Evolutionary conservation across 768 basidiomycete genomes (phyloP).

Genomic region (Boletus barrowsii): DNA sequence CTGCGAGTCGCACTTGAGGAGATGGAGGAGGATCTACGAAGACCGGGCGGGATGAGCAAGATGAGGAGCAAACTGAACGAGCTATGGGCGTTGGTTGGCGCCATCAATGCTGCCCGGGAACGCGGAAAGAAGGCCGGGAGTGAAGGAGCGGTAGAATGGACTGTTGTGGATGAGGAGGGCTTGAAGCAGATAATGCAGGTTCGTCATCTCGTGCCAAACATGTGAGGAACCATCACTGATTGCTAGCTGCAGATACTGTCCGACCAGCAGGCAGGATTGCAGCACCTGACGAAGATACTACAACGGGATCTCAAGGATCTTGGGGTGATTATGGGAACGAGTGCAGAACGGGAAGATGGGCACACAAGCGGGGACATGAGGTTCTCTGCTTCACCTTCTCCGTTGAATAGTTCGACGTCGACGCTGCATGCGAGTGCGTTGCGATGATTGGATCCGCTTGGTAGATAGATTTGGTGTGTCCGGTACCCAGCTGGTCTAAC

Average conservation of each 20-base stretch:
- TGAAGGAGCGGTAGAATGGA: conserved; percentile 59
- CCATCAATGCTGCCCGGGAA: conserved; percentile 59
- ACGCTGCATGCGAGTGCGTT: conserved; percentile 27
- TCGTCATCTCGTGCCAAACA: conserved; percentile 13
- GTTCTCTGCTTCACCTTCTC: conserved; percentile 18
- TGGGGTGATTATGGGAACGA: conserved; percentile 55
- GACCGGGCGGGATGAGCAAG: conserved; percentile 49
- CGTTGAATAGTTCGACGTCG: conserved; percentile 23
- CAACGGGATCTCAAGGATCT: conserved; percentile 64
- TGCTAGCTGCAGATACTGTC: conserved; percentile 54
- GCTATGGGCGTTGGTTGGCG: conserved; percentile 81
- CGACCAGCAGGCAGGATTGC: conserved; percentile 77
- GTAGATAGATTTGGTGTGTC: conserved; percentile 7
- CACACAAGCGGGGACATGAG: conserved; percentile 15
- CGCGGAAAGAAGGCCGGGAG: conserved; percentile 40
- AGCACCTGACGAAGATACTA: conserved; percentile 75
- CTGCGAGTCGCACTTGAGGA: conserved; percentile 69
- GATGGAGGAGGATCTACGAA: conserved; percentile 67
- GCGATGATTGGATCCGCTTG: conserved; percentile 10
- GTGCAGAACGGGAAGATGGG: conserved; percentile 34
- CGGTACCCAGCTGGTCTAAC: not conserved
- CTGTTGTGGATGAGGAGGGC: conserved; percentile 85
- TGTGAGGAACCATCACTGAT: not conserved
- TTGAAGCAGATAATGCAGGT: conserved; percentile 75
- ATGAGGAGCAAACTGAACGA: conserved; percentile 76